Evolutionary conservation across 1,284 basidiomycete genomes (phyloP).

Genomic region (Rhodotorula sp.): DNA sequence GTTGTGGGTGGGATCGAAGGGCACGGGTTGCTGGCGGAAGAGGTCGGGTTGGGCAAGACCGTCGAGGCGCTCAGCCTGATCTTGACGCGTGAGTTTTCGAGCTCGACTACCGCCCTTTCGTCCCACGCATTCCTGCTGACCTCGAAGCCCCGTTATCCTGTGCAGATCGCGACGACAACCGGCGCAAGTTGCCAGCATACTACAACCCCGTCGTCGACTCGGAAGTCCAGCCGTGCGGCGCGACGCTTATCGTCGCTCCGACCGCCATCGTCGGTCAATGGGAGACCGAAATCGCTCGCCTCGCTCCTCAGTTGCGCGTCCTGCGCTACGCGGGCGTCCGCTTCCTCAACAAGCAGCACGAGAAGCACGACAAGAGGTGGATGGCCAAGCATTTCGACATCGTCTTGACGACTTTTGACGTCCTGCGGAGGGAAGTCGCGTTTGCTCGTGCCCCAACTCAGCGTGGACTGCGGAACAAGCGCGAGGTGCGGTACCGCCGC

Average conservation of each 20-base stretch:
- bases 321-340: constrained; percentile 41
- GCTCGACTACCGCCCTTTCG: not conserved
- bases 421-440: constrained; percentile 35
- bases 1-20: constrained; percentile 14
- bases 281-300: constrained; percentile 39
- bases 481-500: constrained; percentile 31
- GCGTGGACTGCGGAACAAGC: constrained; percentile 24
- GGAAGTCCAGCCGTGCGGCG: constrained; percentile 36
- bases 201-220: constrained; percentile 30
- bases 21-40: constrained; percentile 44
- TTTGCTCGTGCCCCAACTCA: constrained; percentile 40
- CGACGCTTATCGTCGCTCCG: constrained; percentile 43
- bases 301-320: constrained; percentile 41
- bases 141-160: too few relatives aligned
- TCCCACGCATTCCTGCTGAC: too few relatives aligned
- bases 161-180: constrained; percentile 28
- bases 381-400: constrained; percentile 36
- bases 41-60: constrained; percentile 52
- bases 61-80: constrained; percentile 49
- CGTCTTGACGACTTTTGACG: constrained; percentile 43
- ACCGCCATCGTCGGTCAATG: constrained; percentile 42
- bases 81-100: constrained; percentile 33
- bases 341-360: constrained; percentile 4
- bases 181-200: constrained; percentile 32
- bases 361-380: not conserved